Evolutionary conservation across 345 rosid species (phyloP).

Genomic region (Cardamine resedifolia): DNA sequence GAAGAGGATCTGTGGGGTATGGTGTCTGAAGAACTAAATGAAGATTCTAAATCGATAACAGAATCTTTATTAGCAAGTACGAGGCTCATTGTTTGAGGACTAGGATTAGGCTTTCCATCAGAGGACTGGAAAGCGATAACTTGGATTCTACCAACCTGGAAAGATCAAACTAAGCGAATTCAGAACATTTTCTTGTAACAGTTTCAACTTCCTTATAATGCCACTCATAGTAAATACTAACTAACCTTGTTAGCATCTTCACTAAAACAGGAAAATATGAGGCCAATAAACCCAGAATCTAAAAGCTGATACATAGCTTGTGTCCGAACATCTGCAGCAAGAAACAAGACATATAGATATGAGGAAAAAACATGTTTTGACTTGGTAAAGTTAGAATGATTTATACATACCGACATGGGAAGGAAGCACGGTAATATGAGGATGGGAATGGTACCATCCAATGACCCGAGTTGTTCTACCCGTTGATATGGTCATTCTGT

Average conservation of each 20-base stretch:
- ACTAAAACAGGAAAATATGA: slow-evolving; percentile 89
- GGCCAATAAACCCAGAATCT: slow-evolving; percentile 89
- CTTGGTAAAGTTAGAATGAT: background rate
- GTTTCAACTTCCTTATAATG: background rate
- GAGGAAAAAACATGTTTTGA: background rate
- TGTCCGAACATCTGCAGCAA: slow-evolving; percentile 82
- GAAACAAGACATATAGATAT: background rate
- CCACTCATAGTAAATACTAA: background rate
- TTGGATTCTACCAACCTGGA: slow-evolving; percentile 95
- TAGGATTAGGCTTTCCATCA: slow-evolving; percentile 69
- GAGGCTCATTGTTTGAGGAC: slow-evolving; percentile 48
- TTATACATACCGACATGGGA: slow-evolving; percentile 72
- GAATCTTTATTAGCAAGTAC: slow-evolving; percentile 55
- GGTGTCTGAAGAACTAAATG: slow-evolving; percentile 65
- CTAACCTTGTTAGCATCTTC: slow-evolving; percentile 92
- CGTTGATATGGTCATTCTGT: too few relatives aligned
- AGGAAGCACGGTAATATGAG: slow-evolving; percentile 95
- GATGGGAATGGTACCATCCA: slow-evolving; percentile 99
- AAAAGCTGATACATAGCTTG: slow-evolving; percentile 98
- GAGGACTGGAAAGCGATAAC: slow-evolving; percentile 96
- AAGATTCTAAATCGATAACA: slow-evolving; percentile 72
- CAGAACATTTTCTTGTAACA: background rate
- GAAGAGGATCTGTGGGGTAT: slow-evolving; percentile 49
- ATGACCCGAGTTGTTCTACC: too few relatives aligned
- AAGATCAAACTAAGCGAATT: background rate